These are phyloP conservation scores for Aegilops speltoides DNA, from an alignment of 176 grass and related monocot species.

Conservation along the genomic window DNA sequence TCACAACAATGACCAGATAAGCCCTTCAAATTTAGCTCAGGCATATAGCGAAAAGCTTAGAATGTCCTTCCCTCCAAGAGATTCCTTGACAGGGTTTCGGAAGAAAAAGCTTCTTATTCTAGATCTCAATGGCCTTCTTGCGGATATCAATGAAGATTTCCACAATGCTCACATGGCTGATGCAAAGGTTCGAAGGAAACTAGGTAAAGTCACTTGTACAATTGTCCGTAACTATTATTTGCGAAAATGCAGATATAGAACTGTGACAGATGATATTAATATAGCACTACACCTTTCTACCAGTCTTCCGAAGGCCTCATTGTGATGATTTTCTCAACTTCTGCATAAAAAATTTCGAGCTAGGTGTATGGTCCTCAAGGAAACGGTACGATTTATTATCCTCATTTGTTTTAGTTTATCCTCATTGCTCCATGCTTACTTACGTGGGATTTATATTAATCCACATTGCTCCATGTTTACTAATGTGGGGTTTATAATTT, in stretches of 20 bases:
- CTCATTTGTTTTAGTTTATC: conserved; percentile 31
- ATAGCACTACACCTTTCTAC: conserved; percentile 7
- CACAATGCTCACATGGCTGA: conserved; percentile 55
- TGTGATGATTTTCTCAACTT: conserved; percentile 79
- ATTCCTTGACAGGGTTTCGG: conserved; percentile 9
- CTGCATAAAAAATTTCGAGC: conserved; percentile 61
- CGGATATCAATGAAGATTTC: conserved; percentile 65
- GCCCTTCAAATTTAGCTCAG: conserved; percentile 24
- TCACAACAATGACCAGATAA: neutral
- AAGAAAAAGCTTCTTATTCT: conserved; percentile 91
- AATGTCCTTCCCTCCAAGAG: conserved; percentile 2
- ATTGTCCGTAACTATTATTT: conserved; percentile 25
- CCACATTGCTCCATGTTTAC: conserved; percentile 15
- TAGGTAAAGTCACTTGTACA: conserved; percentile 53
- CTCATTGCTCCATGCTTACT: too few species aligned
- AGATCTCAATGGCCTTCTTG: conserved; percentile 97
- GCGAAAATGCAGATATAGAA: neutral
- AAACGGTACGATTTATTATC: conserved; percentile 46
- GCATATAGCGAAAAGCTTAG: conserved; percentile 32
- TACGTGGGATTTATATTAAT: too few species aligned
- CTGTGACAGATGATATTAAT: conserved; percentile 28
- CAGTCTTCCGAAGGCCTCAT: conserved; percentile 79
- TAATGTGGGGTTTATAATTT: conserved; percentile 38
- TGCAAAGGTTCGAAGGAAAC: conserved; percentile 67
- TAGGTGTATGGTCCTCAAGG: conserved; percentile 84